These are phyloP conservation scores for Wilhelminamyces savonicus DNA, from an alignment of 805 yeast species.

Conservation along the genomic window DNA sequence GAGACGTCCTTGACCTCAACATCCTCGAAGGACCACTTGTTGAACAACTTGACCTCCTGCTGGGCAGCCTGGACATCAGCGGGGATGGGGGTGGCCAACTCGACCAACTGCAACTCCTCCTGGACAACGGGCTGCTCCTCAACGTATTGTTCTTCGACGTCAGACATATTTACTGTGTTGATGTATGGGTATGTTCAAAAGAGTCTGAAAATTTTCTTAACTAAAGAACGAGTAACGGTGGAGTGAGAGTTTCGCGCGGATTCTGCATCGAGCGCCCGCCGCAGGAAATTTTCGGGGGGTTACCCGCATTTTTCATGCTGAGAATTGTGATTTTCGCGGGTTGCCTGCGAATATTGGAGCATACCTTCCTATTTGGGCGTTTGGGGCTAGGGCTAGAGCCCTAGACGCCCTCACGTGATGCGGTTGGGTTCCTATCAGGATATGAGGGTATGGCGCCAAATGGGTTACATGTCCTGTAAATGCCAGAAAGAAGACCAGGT, in stretches of 20 bases:
- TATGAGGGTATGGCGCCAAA: too few relatives aligned
- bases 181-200: slow-evolving; percentile 1
- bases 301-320: slow-evolving; percentile 12
- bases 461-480: too few relatives aligned
- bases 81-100: slow-evolving; percentile 94
- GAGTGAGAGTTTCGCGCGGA: too few relatives aligned
- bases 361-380: slow-evolving; percentile 12
- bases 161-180: slow-evolving; percentile 59
- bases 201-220: slow-evolving; percentile 8
- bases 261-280: too few relatives aligned
- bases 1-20: slow-evolving; percentile 98
- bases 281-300: slow-evolving; percentile 10
- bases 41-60: slow-evolving; percentile 94
- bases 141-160: slow-evolving; percentile 63
- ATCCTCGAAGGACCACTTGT: slow-evolving; percentile 99
- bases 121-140: slow-evolving; percentile 70
- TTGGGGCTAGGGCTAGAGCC: slow-evolving; percentile 9
- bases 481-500: too few relatives aligned
- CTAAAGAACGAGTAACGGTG: too few relatives aligned
- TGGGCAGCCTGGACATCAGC: slow-evolving; percentile 94
- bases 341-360: slow-evolving; percentile 11
- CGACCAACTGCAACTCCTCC: slow-evolving; percentile 76
- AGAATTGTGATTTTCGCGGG: slow-evolving; percentile 4
- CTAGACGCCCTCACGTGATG: slow-evolving; percentile 12
- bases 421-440: too few relatives aligned